Evolutionary conservation across 2,329 filamentous ascomycete species (phyloP).

Genomic region (Sordariomycetes sp.): DNA sequence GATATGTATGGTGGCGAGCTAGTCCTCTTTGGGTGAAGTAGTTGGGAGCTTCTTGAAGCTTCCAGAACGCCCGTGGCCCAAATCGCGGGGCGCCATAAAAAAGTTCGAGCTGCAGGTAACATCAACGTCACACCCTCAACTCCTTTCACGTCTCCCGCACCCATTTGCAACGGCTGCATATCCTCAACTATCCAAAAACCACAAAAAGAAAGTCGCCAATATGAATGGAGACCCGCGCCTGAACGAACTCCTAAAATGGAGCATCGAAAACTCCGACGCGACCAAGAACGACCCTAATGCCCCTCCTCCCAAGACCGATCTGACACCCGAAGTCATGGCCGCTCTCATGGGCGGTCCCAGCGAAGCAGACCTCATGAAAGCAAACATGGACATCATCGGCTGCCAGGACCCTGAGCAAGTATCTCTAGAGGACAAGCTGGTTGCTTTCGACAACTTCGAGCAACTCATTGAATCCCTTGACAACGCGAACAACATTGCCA

Average conservation of each 20-base stretch:
- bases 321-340: conserved; percentile 63
- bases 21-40: too few relatives aligned
- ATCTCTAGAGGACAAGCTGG: conserved; percentile 65
- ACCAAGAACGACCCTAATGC: conserved; percentile 17
- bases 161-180: too few relatives aligned
- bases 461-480: conserved; percentile 87
- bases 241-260: conserved; percentile 75
- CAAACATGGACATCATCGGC: conserved; percentile 68
- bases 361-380: conserved; percentile 87
- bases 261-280: conserved; percentile 40
- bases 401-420: conserved; percentile 51
- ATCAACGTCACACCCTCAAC: too few relatives aligned
- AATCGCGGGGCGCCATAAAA: conserved; percentile 8
- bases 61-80: too few relatives aligned
- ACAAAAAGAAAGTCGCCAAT: conserved; percentile 4
- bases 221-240: conserved; percentile 47
- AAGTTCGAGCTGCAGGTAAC: too few relatives aligned
- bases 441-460: conserved; percentile 91
- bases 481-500: conserved; percentile 90
- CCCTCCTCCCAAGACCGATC: conserved; percentile 24
- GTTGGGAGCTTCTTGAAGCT: conserved; percentile 34
- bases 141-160: too few relatives aligned
- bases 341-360: conserved; percentile 76
- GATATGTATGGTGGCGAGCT: too few relatives aligned
- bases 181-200: neutral